Evolutionary conservation across 805 yeast genomes (phyloP), one percentile per base, ranked within the genome.

Genomic region (Wickerhamomyces canadensis): DNA sequence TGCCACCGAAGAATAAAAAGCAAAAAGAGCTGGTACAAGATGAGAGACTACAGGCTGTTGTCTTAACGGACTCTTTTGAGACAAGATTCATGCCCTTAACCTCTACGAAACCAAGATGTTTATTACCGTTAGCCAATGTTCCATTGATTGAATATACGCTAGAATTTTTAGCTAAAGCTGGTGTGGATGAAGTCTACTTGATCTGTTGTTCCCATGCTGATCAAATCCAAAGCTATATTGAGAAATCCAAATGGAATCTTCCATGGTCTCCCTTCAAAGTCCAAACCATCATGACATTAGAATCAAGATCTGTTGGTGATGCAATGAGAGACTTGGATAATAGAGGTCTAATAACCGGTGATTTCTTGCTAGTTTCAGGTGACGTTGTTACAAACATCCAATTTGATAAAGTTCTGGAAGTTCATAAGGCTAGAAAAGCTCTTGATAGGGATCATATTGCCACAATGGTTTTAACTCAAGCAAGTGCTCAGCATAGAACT

Each of bases 311-410:
- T 19, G 95, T 91, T 10, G 98, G 98, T 48, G 98, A 93, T 63
- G 94, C 95, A 16, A 85, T 93, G 95, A 74, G 98, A 58, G 98
- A 91, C 55, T 66, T 93, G 41, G 98, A 93, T 59, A 80, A 85
- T 43, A 71, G 95, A 50, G 96, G 96, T 6, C 65, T 91, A 40
- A 85, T 93, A 35, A 78, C 84, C 1, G 89, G 94, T 12, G 98
- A 93, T 60, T 93, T 93, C 53, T 65, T 93, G 38, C 68, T 93
- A 26, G 84, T 93, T 23, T 78, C 94, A 8, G 98, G 98, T 43
- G 98, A 93, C 58, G 94, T 91, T 15, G 86, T 93, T n/a, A 83
- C 96, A 29, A 93, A 93, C 53, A 72, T 93, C 40, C 93, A 88
- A 52, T 78, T 91, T 44, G 73, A 72, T 33, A 76, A 80, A 49